phyloP scores from a whole-genome alignment of 176 grass and related monocot genomes.

The Raddia guianensis region DNA sequence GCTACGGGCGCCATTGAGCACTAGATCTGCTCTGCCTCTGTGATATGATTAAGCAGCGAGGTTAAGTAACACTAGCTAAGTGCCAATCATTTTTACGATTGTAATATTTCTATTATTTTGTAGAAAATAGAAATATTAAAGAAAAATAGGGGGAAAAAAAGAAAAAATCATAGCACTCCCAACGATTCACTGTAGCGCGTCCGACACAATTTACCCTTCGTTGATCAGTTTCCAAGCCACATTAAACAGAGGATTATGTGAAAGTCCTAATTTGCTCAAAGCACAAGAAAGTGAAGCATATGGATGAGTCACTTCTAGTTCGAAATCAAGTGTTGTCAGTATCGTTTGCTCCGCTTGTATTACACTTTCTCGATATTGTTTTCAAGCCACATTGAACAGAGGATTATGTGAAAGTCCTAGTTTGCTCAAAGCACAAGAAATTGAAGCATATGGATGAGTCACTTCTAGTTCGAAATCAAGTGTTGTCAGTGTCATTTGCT shows the following conservation, averaged over 20 bases:
- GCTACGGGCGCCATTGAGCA: too few relatives aligned
- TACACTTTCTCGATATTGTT: constrained; percentile 75
- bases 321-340: constrained; percentile 90
- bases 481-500: constrained; percentile 91
- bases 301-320: constrained; percentile 86
- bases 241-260: constrained; percentile 60
- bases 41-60: too few relatives aligned
- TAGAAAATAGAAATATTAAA: too few relatives aligned
- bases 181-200: too few relatives aligned
- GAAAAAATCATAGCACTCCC: too few relatives aligned
- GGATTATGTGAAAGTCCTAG: constrained; percentile 66
- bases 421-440: constrained; percentile 68
- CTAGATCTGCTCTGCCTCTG: too few relatives aligned
- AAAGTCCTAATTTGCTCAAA: constrained; percentile 73
- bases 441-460: constrained; percentile 75
- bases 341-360: constrained; percentile 83
- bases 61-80: too few relatives aligned
- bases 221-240: constrained; percentile 53
- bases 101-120: too few relatives aligned
- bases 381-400: constrained; percentile 71
- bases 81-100: too few relatives aligned
- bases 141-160: too few relatives aligned
- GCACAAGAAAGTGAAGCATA: constrained; percentile 72
- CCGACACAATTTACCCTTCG: too few relatives aligned
- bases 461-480: constrained; percentile 95